Percentiles rank a stretch among this genome's conserved stretches.
Evolutionary conservation across 768 basidiomycete species (phyloP).

Genomic region (Termitomyces heimii): DNA sequence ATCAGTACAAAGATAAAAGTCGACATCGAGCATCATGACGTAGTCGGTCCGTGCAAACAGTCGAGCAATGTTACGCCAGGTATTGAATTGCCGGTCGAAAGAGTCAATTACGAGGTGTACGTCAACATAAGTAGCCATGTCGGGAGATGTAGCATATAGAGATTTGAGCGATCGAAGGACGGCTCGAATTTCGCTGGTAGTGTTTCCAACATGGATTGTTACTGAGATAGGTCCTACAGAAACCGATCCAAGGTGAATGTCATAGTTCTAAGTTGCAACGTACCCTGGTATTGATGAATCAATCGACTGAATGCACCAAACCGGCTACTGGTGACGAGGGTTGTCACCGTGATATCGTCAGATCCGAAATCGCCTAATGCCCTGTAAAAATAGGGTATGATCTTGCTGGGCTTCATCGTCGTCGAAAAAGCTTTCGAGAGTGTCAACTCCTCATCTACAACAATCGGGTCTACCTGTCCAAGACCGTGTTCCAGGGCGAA

Average conservation of each 20-base stretch:
- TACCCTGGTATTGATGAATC: conserved; percentile 76
- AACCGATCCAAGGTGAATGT: not conserved
- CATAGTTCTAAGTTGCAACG: not conserved
- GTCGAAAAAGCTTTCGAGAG: conserved; percentile 66
- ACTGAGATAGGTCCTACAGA: conserved; percentile 75
- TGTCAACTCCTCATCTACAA: conserved; percentile 44
- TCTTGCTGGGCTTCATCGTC: conserved; percentile 66
- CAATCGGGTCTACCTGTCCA: conserved; percentile 23
- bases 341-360: conserved; percentile 81
- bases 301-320: conserved; percentile 67
- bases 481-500: conserved; percentile 28
- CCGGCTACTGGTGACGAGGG: conserved; percentile 75
- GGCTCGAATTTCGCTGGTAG: conserved; percentile 34
- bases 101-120: conserved; percentile 82
- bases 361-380: conserved; percentile 48
- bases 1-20: conserved; percentile 81
- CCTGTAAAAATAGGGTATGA: conserved; percentile 79
- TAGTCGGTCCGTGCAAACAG: conserved; percentile 79
- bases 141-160: conserved; percentile 61
- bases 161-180: conserved; percentile 59
- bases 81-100: conserved; percentile 82
- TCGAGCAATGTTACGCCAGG: conserved; percentile 84
- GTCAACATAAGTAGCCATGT: conserved; percentile 68
- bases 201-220: conserved; percentile 67
- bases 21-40: conserved; percentile 89